Percentiles rank a stretch among this genome's conserved stretches.
Conservation (phyloP, 1,284 basidiomycete genomes). For the Malassezia globosa region DNA sequence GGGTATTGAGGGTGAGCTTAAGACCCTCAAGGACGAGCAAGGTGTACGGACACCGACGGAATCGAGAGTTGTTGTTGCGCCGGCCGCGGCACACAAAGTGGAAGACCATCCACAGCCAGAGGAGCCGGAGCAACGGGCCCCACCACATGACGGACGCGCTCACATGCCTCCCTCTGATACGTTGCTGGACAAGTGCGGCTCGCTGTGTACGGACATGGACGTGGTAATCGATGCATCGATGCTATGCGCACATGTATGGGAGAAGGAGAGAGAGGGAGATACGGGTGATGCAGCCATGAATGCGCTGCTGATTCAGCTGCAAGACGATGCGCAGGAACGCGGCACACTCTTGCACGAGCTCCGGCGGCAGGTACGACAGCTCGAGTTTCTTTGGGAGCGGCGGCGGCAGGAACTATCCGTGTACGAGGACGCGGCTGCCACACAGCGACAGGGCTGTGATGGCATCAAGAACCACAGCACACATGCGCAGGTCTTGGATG, state of each 20-base stretch:
- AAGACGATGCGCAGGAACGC: background rate
- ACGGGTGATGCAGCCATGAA: background rate
- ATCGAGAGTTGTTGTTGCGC: no score
- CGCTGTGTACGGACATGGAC: conserved; percentile 4
- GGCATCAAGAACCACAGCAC: no score
- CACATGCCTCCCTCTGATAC: background rate
- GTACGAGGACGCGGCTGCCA: conserved; percentile 4
- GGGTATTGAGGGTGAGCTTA: no score
- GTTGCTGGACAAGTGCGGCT: background rate
- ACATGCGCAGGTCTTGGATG: background rate
- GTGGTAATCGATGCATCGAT: background rate
- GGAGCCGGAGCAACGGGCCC: no score
- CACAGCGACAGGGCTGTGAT: background rate
- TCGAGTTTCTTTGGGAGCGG: background rate
- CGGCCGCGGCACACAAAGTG: no score
- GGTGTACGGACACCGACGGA: no score
- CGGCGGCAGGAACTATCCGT: background rate
- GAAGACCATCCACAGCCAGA: no score
- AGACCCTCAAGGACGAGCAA: no score
- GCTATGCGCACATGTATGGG: background rate
- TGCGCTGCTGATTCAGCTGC: background rate
- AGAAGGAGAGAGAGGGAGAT: background rate
- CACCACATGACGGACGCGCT: no score
- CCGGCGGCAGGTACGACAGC: background rate
- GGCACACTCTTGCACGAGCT: background rate